Base-by-base conservation (phyloP, 176 grass and related monocot species). In the Coix lacrymajobi region DNA sequence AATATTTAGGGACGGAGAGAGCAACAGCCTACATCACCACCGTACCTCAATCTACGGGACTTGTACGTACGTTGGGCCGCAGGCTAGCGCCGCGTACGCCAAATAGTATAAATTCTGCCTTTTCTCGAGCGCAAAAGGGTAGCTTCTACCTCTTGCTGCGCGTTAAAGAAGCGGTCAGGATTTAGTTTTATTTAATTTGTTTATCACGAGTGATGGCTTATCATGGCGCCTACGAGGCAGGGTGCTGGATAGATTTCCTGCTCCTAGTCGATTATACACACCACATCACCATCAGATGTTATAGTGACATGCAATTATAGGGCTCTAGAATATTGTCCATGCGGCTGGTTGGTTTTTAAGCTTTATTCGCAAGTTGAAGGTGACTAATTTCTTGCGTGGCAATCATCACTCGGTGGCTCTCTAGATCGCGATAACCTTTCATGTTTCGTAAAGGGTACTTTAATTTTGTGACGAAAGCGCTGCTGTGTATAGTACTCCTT, bases 101-200 rank as follows among this genome's bases (percentile, higher is more conserved):
- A 12, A 34, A 49, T 2, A 34, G 19, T 2, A 2, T 33, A 33
- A 11, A 17, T 17, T 64, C 66, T 77, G 72, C 83, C 73, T 77
- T 90, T 73, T 82, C 36, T 90, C 37, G 31, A 11, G 45, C 4
- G 37, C 83, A 86, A 66, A 90, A 90, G 83, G 88, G 83, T 71
- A 4, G 13, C 20, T 11, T n/a, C n/a, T 3, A 11, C 2, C n/a
- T 3, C 14, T 71, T 5, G 32, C 56, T 8, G 63, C 44, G 3
- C 44, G 3, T 64, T 36, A 12, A 29, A 56, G 15, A 71, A 62
- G 15, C 12, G 32, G 8, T 29, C 43, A 38, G 25, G 71, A 52
- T 43, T 65, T 75, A 7, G 0, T 85, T 85, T 69, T 73, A 17
- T 9, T 48, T 66, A 24, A 0, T 19, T 16, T 43, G 33, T 20